phyloP scores from a whole-genome alignment of 768 basidiomycete species.

The Antrodiella citrinella region DNA sequence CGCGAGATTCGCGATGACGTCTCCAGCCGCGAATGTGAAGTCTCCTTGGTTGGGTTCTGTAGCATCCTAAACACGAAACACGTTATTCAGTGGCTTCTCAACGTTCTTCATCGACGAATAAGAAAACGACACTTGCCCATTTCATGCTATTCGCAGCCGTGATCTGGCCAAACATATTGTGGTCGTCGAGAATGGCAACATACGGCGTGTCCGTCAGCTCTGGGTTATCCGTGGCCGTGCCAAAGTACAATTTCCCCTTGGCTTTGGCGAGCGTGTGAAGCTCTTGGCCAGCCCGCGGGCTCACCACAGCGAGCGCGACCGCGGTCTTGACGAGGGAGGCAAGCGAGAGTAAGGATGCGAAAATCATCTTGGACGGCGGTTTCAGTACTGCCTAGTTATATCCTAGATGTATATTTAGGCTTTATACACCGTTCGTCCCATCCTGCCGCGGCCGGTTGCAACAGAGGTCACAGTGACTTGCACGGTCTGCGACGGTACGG shows the following conservation, averaged over 20 bases:
- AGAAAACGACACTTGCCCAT: conserved; percentile 24
- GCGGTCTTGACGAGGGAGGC: neutral
- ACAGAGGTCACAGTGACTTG: no score
- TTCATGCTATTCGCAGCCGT: conserved; percentile 40
- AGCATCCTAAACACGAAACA: conserved; percentile 30
- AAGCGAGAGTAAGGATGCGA: neutral
- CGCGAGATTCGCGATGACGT: conserved; percentile 37
- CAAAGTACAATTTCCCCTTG: conserved; percentile 38
- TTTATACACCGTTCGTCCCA: neutral
- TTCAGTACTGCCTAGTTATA: no score
- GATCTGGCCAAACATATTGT: conserved; percentile 33
- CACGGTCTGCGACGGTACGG: neutral
- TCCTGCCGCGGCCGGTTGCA: no score
- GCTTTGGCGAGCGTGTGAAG: conserved; percentile 31
- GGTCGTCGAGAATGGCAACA: conserved; percentile 28
- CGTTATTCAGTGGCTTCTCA: neutral
- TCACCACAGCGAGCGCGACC: neutral
- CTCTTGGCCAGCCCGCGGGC: neutral
- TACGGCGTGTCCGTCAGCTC: conserved; percentile 35
- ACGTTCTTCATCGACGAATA: neutral
- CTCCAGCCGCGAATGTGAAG: conserved; percentile 40
- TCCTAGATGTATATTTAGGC: no score
- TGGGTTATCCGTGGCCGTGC: conserved; percentile 39
- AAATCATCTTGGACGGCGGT: neutral
- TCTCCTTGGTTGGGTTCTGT: conserved; percentile 41